phyloP scores from a whole-genome alignment of 345 rosid species.

The Hibiscus syriacus region DNA sequence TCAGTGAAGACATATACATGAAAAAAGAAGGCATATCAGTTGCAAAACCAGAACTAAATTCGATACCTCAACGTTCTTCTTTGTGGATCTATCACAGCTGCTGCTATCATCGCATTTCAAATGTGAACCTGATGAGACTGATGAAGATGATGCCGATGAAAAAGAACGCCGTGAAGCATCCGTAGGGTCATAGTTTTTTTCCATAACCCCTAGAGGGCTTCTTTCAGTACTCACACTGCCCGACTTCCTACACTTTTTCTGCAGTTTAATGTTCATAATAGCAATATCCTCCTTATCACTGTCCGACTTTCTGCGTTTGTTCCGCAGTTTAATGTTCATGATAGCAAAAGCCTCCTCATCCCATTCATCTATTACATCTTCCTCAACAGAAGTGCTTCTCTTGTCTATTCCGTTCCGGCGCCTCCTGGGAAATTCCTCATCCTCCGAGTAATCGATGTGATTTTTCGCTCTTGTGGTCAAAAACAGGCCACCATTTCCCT shows the following conservation, averaged over 20 bases:
- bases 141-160: slow-evolving; percentile 4
- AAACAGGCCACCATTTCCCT: neutral
- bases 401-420: slow-evolving; percentile 4
- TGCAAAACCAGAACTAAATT: neutral
- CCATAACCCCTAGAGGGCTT: slow-evolving; percentile 7
- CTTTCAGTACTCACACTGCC: neutral
- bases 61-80: slow-evolving; percentile 20
- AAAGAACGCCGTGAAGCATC: slow-evolving; percentile 13
- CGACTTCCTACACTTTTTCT: slow-evolving; percentile 4
- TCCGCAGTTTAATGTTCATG: slow-evolving; percentile 12
- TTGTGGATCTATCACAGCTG: slow-evolving; percentile 11
- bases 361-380: slow-evolving; percentile 11
- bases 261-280: slow-evolving; percentile 18
- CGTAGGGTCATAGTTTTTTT: slow-evolving; percentile 3
- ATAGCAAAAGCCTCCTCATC: slow-evolving; percentile 22
- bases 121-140: slow-evolving; percentile 8
- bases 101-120: slow-evolving; percentile 15
- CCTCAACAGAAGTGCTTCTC: neutral
- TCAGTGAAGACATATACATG: neutral
- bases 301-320: too few species aligned
- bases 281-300: slow-evolving; percentile 19
- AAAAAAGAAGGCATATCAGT: neutral
- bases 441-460: slow-evolving; percentile 3
- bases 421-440: slow-evolving; percentile 19
- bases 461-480: neutral